These are phyloP conservation scores for Talaromyces marneffei DNA, from an alignment of 2,329 filamentous ascomycete genomes.

Conservation along the genomic window DNA sequence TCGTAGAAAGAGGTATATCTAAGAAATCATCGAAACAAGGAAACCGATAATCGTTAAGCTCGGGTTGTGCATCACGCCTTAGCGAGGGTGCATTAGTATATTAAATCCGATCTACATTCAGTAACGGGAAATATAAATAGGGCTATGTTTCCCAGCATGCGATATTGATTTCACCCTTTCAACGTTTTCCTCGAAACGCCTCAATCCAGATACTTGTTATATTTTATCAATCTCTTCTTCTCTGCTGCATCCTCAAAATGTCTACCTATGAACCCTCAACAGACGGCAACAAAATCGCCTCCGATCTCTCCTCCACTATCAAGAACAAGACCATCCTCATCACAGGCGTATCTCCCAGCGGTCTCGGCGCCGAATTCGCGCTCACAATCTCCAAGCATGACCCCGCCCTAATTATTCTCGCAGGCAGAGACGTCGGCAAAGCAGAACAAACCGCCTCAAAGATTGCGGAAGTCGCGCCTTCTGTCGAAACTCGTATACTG, in stretches of 20 bases:
- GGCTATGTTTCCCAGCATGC: background rate
- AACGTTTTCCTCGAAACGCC: background rate
- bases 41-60: background rate
- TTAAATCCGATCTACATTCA: background rate
- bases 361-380: constrained; percentile 33
- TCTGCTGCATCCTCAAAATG: background rate
- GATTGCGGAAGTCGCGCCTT: constrained; percentile 19
- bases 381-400: constrained; percentile 30
- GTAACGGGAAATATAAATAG: background rate
- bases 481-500: constrained; percentile 22
- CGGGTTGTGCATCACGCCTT: background rate
- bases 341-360: constrained; percentile 36
- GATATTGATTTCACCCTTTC: background rate
- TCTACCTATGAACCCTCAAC: constrained; percentile 3
- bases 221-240: background rate
- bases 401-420: constrained; percentile 35
- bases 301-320: constrained; percentile 19
- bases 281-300: constrained; percentile 20
- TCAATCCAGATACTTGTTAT: background rate
- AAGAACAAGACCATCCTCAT: constrained; percentile 34
- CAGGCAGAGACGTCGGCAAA: constrained; percentile 33
- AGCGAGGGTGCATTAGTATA: background rate
- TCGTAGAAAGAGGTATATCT: background rate
- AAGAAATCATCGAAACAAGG: background rate
- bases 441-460: constrained; percentile 25